Evolutionary conservation across 2,329 filamentous ascomycete species (phyloP), one percentile per base, ranked within the genome.

Genomic region (Phialocephala subalpina): DNA sequence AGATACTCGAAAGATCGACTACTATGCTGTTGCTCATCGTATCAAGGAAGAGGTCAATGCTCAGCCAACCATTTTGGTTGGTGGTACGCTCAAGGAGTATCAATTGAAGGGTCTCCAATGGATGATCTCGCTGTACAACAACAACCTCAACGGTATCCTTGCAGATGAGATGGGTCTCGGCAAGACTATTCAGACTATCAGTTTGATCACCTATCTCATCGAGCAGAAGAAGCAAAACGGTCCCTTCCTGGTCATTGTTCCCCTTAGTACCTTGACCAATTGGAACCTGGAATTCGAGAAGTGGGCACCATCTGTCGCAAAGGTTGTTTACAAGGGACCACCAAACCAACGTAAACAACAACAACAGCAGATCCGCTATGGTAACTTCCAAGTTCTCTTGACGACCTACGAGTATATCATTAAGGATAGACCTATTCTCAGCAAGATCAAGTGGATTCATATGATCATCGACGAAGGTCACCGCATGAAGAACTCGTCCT

Each of bases 381-480:
- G 95, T 57, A 89, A 92, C 64, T 99, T 99, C 86, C 96, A 99
- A 79, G 96, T 99, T 58, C 83, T 99, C 12, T 86, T 99, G 65
- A 99, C 96, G 1, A 99, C 96, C 0, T 99, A 99, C 81, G 96
- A 99, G 79, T 99, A 98, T 82, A 97, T 99, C 81, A 99, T 99
- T 87, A 99, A 98, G 82, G 96, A 99, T 76, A 90, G 96, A 40
- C 95, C 95, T 0, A 86, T 99, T 72, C 83, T 99, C 14, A 97
- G 93, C 84, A 98, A 98, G 84, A 95, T 99, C 81, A 98, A 98
- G 81, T 99, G 96, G 96, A 91, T 97, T 74, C 96, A 99, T 82
- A 98, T 99, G 96, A 98, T 99, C 74, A 96, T 99, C 72, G 96
- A 99, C 75, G 96, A 99, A 84, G 96, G 96, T 81, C 96, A 99